Conservation (phyloP, 805 yeast species). For the Starmerella kuoi region DNA sequence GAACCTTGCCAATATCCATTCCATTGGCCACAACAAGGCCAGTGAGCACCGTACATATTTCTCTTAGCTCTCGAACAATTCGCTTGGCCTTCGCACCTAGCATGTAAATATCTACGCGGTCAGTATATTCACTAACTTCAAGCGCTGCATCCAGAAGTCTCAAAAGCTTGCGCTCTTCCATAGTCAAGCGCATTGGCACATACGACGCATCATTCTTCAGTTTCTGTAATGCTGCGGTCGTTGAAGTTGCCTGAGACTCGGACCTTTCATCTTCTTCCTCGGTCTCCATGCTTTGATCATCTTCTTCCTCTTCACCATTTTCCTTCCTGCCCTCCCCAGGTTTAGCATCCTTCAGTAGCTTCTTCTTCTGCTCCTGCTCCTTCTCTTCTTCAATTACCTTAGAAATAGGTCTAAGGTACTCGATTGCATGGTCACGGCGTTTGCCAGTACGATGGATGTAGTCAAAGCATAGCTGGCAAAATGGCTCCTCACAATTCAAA, state of each 20-base stretch:
- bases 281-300: slow-evolving; percentile 14
- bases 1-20: slow-evolving; percentile 52
- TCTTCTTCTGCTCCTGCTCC: background rate
- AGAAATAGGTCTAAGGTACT: slow-evolving; percentile 13
- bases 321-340: no score
- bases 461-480: slow-evolving; percentile 57
- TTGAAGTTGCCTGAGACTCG: background rate
- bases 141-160: slow-evolving; percentile 62
- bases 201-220: slow-evolving; percentile 35
- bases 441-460: slow-evolving; percentile 58
- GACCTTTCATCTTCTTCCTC: background rate
- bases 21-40: slow-evolving; percentile 71
- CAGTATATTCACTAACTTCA: slow-evolving; percentile 69
- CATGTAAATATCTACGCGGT: slow-evolving; percentile 57
- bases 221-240: background rate
- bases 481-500: slow-evolving; percentile 49
- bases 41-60: slow-evolving; percentile 65
- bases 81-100: slow-evolving; percentile 58
- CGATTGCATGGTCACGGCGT: slow-evolving; percentile 24
- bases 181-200: slow-evolving; percentile 57
- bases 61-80: slow-evolving; percentile 58
- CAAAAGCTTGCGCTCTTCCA: slow-evolving; percentile 56
- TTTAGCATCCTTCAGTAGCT: background rate
- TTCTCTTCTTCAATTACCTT: slow-evolving; percentile 4
- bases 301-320: background rate